Evolutionary conservation across 306 rosid species (phyloP), one percentile per base, ranked within the genome.

Genomic region (Morella rubra): DNA sequence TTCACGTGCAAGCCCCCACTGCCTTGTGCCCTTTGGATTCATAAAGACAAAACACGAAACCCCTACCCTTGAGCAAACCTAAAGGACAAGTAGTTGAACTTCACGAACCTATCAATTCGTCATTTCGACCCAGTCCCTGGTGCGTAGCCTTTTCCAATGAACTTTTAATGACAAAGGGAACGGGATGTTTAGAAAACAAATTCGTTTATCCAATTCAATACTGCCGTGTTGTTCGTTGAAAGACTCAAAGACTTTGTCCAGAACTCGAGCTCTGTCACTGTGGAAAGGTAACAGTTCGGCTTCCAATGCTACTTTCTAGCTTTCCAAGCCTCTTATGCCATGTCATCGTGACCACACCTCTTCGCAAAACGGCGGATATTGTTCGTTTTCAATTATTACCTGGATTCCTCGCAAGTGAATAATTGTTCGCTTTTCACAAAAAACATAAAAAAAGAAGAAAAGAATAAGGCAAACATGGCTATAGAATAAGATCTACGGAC

Each of bases 1-100:
- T 77, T 77, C 82, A 77, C 82, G 76, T 82, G 73, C 52, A 37
- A 32, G 3, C 37, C 37, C 37, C 37, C 37, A 12, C 37, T 68
- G 42, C 74, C 49, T 19, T 73, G 73, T 49, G 76, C 5, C 5
- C 42, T 60, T 44, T 58, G 12, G 44, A 13, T 60, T 8, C 66
- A 22, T 9, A 1, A 27, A n/a, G 24, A 27, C 8, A n/a, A 19
- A 10, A 55, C 18, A 8, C 7, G 1, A 8, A 80, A 37, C 62
- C 37, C 44, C 40, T 12, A 6, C 27, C 54, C 49, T 7, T 46
- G 14, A 20, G 51, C 22, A 5, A 46, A 20, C 78, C 78, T 46
- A 72, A 69, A 41, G 77, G 58, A 41, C 79, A 74, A 68, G 37
- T 16, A 54, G 4, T 58, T 56, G 45, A 53, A 66, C 18, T 45